phyloP scores from a whole-genome alignment of 441 rosid genomes.

The Pelargonium myrrhifolium region DNA sequence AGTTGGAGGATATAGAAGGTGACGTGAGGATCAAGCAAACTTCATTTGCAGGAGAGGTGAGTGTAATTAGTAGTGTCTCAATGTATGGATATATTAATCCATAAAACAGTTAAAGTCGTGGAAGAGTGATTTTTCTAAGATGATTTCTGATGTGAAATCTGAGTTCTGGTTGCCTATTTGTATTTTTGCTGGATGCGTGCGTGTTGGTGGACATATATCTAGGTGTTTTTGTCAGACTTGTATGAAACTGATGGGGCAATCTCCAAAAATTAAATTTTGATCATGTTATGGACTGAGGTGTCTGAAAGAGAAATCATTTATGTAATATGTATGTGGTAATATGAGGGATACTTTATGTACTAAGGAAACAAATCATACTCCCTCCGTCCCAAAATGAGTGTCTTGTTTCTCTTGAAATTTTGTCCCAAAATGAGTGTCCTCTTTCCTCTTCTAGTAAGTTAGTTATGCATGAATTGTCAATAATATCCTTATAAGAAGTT shows the following conservation, averaged over 20 bases:
- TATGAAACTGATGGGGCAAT: not conserved
- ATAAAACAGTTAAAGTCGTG: not conserved
- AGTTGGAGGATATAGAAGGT: conserved; percentile 58
- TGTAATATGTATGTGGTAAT: not conserved
- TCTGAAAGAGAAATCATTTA: not conserved
- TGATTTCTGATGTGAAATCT: not conserved
- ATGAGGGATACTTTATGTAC: not conserved
- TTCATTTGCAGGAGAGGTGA: conserved; percentile 54
- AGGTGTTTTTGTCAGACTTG: too few species aligned
- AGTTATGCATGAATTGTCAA: too few species aligned
- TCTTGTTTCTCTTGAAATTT: too few species aligned
- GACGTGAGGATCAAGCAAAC: conserved; percentile 52
- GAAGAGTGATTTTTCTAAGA: not conserved
- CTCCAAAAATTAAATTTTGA: not conserved
- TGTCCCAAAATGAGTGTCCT: too few species aligned
- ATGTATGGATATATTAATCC: not conserved
- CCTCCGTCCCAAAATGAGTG: too few species aligned
- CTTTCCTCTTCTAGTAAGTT: too few species aligned
- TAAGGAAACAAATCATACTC: too few species aligned
- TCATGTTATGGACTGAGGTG: not conserved
- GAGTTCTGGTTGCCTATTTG: not conserved
- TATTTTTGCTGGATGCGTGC: not conserved
- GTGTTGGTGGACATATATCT: not conserved
- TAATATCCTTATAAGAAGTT: too few species aligned
- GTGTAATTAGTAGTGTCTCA: conserved; percentile 20